Conservation (phyloP, 768 basidiomycete genomes). For the Auriscalpium orientale region DNA sequence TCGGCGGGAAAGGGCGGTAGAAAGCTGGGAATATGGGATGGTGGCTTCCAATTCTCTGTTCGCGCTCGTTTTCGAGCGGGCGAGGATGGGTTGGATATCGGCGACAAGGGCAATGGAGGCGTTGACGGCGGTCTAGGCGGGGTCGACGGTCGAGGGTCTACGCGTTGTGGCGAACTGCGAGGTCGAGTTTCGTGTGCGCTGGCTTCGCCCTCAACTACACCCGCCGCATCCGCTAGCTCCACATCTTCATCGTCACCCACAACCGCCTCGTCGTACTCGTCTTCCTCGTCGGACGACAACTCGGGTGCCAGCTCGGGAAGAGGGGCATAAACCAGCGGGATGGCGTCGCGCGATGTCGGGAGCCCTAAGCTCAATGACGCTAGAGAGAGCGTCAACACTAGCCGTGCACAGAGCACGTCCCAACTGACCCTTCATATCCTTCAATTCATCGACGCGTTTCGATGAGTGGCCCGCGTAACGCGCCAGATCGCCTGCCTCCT, state of each 20-base stretch:
- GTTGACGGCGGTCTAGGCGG: slow-evolving; percentile 23
- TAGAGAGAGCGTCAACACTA: slow-evolving; percentile 27
- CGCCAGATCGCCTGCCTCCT: slow-evolving; percentile 62
- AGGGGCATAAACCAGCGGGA: slow-evolving; percentile 38
- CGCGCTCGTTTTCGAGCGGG: slow-evolving; percentile 53
- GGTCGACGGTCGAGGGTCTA: slow-evolving; percentile 8
- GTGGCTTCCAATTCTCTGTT: slow-evolving; percentile 50
- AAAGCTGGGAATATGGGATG: slow-evolving; percentile 56
- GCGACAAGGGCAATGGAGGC: slow-evolving; percentile 44
- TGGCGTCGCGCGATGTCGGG: slow-evolving; percentile 46
- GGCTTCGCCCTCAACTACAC: slow-evolving; percentile 5
- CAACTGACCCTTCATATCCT: slow-evolving; percentile 62
- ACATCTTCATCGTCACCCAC: slow-evolving; percentile 12
- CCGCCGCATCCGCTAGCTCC: slow-evolving; percentile 12
- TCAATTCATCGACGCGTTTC: slow-evolving; percentile 63
- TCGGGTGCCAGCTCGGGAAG: slow-evolving; percentile 16
- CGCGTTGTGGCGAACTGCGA: slow-evolving; percentile 4
- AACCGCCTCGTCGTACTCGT: slow-evolving; percentile 25
- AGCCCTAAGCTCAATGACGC: slow-evolving; percentile 55
- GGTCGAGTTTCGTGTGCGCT: slow-evolving; percentile 6
- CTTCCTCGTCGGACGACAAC: slow-evolving; percentile 25
- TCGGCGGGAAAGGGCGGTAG: slow-evolving; percentile 59
- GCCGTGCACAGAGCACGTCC: slow-evolving; percentile 16
- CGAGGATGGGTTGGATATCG: slow-evolving; percentile 52
- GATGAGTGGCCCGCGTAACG: slow-evolving; percentile 59